Evolutionary conservation across 345 rosid genomes (phyloP).

Genomic region (Sonneratia alba): DNA sequence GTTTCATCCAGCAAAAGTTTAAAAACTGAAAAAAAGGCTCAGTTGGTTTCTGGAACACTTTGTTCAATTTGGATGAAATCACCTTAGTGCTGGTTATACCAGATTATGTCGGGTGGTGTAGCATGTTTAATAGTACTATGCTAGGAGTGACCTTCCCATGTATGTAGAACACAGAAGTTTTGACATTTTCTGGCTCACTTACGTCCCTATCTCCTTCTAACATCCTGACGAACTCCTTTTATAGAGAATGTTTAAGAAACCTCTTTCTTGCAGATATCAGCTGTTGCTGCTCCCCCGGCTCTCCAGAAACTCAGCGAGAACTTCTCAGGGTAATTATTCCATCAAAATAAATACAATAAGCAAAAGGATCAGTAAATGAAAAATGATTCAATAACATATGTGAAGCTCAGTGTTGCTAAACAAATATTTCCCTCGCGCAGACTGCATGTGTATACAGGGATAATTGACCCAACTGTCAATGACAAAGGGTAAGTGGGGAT

Average conservation of each 20-base stretch:
- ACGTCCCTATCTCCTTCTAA: too few relatives aligned
- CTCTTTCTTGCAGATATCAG: slow-evolving; percentile 58
- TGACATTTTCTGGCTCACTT: not conserved
- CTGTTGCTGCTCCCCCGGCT: slow-evolving; percentile 88
- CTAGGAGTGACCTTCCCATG: not conserved
- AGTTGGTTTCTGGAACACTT: not conserved
- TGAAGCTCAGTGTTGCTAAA: not conserved
- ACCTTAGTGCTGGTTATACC: too few relatives aligned
- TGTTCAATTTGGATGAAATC: too few relatives aligned
- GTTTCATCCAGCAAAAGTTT: too few relatives aligned
- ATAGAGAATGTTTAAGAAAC: not conserved
- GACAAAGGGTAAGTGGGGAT: slow-evolving; percentile 56
- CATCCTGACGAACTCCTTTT: not conserved
- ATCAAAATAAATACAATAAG: not conserved
- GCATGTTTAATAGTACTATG: not conserved
- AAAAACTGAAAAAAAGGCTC: too few relatives aligned
- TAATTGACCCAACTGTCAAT: slow-evolving; percentile 71
- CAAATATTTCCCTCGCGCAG: slow-evolving; percentile 25
- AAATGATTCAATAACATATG: not conserved
- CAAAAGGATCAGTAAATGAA: not conserved
- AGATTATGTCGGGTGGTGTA: too few relatives aligned
- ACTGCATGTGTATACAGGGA: slow-evolving; percentile 90
- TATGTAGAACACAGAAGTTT: not conserved
- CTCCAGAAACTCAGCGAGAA: slow-evolving; percentile 88
- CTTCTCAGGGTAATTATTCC: slow-evolving; percentile 66